These are phyloP conservation scores for Paraphaeosphaeria sporulosa DNA, from an alignment of 2,329 filamentous ascomycete genomes.

Conservation along the genomic window DNA sequence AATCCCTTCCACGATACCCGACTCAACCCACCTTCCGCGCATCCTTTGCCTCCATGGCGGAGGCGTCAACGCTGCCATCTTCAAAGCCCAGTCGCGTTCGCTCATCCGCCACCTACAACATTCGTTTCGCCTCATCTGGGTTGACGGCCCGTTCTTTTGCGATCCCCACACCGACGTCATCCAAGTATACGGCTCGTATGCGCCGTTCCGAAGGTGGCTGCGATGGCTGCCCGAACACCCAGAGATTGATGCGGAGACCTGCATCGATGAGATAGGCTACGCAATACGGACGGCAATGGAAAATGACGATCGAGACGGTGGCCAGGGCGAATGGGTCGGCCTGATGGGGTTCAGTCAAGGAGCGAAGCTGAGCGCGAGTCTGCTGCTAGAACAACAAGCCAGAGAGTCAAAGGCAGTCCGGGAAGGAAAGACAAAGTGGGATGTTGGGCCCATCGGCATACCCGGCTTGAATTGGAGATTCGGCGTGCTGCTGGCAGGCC, in stretches of 20 bases:
- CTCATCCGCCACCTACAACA: slow-evolving; percentile 59
- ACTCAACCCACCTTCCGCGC: slow-evolving; percentile 59
- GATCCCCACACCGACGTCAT: slow-evolving; percentile 68
- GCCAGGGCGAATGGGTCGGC: slow-evolving; percentile 57
- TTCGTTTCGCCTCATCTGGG: slow-evolving; percentile 75
- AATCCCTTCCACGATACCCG: slow-evolving; percentile 33
- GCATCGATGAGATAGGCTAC: slow-evolving; percentile 57
- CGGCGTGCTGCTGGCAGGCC: slow-evolving; percentile 68
- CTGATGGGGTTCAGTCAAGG: slow-evolving; percentile 61
- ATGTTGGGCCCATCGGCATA: slow-evolving; percentile 35
- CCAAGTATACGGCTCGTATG: slow-evolving; percentile 69
- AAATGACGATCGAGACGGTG: slow-evolving; percentile 52
- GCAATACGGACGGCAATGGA: slow-evolving; percentile 55
- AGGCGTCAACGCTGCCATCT: slow-evolving; percentile 75
- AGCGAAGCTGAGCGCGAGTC: slow-evolving; percentile 56
- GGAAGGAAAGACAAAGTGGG: slow-evolving; percentile 26
- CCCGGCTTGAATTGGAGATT: slow-evolving; percentile 61
- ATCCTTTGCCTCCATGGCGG: slow-evolving; percentile 85
- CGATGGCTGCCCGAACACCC: slow-evolving; percentile 68
- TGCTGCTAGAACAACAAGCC: slow-evolving; percentile 67
- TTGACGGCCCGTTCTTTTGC: slow-evolving; percentile 72
- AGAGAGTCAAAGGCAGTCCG: slow-evolving; percentile 45
- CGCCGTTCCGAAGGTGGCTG: slow-evolving; percentile 71
- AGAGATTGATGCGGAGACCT: slow-evolving; percentile 59
- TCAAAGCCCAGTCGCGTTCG: slow-evolving; percentile 71